Percentiles rank a stretch among this genome's conserved stretches.
These are phyloP conservation scores for Colletotrichum scovillei DNA, from an alignment of 2,329 filamentous ascomycete species.

Conservation along the genomic window DNA sequence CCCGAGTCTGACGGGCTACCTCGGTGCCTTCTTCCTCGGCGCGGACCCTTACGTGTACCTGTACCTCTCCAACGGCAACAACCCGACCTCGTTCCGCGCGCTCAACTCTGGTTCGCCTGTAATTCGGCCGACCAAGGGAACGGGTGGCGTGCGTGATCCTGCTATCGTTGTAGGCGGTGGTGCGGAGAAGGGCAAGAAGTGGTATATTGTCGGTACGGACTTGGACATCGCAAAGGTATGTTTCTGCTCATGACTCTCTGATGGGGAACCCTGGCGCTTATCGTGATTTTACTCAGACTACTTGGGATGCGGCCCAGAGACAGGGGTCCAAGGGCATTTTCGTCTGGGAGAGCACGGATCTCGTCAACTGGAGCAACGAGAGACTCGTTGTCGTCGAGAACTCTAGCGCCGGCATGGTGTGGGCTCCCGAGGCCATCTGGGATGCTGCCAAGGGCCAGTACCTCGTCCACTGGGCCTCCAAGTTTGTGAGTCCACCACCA, in stretches of 20 bases:
- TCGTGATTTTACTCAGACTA: constrained; percentile 50
- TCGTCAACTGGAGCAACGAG: constrained; percentile 61
- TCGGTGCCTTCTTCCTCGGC: constrained; percentile 66
- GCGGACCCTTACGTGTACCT: constrained; percentile 65
- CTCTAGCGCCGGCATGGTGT: constrained; percentile 66
- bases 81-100: constrained; percentile 58
- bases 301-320: constrained; percentile 63
- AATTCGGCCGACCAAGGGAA: constrained; percentile 61
- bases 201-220: constrained; percentile 67
- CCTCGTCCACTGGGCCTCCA: constrained; percentile 59
- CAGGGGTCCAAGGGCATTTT: constrained; percentile 64
- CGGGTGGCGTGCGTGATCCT: constrained; percentile 63
- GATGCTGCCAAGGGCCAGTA: constrained; percentile 46
- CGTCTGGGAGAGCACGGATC: constrained; percentile 65
- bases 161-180: constrained; percentile 60
- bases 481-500: constrained; percentile 49
- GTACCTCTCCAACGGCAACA: constrained; percentile 64
- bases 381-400: constrained; percentile 62
- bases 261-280: neutral
- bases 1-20: constrained; percentile 58
- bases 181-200: constrained; percentile 59
- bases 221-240: constrained; percentile 59
- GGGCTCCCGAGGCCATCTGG: constrained; percentile 55
- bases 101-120: constrained; percentile 61
- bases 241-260: neutral